Conservation (phyloP, 2,329 filamentous ascomycete species). For the Colletotrichum magnum region DNA sequence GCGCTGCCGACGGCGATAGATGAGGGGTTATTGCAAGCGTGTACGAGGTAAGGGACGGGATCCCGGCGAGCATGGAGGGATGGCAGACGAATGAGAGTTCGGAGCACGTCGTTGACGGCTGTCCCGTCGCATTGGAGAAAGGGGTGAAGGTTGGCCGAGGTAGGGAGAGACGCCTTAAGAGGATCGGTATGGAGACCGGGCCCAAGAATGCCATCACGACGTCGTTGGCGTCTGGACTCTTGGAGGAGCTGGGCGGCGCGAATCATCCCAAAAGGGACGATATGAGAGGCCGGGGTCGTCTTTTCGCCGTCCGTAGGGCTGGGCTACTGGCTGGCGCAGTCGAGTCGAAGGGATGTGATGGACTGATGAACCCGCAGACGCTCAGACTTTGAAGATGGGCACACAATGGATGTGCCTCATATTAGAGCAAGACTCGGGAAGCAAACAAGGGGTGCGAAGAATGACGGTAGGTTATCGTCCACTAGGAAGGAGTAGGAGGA, state of each 20-base stretch:
- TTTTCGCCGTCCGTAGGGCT: conserved; percentile 17
- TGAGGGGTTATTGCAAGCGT: conserved; percentile 3
- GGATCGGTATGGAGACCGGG: conserved; percentile 13
- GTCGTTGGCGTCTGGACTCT: conserved; percentile 12
- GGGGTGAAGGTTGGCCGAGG: conserved; percentile 2
- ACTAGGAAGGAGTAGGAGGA: no score
- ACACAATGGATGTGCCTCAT: not conserved
- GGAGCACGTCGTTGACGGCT: conserved; percentile 19
- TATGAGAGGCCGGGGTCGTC: conserved; percentile 14
- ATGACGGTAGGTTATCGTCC: no score
- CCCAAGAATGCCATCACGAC: conserved; percentile 7
- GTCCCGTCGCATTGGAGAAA: conserved; percentile 19
- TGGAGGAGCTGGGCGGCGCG: conserved; percentile 10
- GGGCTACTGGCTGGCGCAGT: conserved; percentile 4
- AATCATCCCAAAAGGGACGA: conserved; percentile 16
- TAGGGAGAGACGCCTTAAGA: not conserved
- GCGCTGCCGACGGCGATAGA: conserved; percentile 10
- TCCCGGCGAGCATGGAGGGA: conserved; percentile 22
- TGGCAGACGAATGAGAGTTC: conserved; percentile 12
- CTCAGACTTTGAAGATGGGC: not conserved
- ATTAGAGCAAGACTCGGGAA: not conserved
- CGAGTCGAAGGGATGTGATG: not conserved
- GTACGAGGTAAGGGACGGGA: conserved; percentile 17
- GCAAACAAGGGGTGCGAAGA: no score
- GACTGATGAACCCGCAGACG: not conserved